These are phyloP conservation scores for Golubevia sp. DNA, from an alignment of 1,284 basidiomycete species.

Conservation along the genomic window DNA sequence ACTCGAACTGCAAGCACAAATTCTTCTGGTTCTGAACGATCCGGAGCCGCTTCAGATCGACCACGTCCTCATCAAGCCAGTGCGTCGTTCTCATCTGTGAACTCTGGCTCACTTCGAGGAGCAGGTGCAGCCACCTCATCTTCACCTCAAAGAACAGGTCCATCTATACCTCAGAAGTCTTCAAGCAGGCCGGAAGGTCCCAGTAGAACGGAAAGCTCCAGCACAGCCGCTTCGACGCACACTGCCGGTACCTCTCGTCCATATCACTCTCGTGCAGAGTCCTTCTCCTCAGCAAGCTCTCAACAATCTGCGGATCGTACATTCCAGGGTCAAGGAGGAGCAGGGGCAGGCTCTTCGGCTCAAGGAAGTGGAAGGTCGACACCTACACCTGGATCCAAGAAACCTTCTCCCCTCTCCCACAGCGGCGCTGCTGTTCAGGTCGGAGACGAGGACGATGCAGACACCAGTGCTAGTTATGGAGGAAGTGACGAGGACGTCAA, in stretches of 20 bases:
- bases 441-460: slow-evolving; percentile 33
- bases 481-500: slow-evolving; percentile 36
- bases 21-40: slow-evolving; percentile 12
- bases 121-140: neutral
- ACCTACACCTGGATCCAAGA: slow-evolving; percentile 14
- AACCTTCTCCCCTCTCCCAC: slow-evolving; percentile 44
- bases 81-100: slow-evolving; percentile 2
- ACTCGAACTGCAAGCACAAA: slow-evolving; percentile 27
- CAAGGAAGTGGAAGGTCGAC: neutral
- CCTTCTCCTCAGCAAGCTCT: slow-evolving; percentile 1
- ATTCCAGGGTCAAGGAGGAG: neutral
- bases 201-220: neutral
- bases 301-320: neutral
- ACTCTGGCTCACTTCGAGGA: slow-evolving; percentile 4
- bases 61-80: neutral
- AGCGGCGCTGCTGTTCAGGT: slow-evolving; percentile 5
- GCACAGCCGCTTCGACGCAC: neutral
- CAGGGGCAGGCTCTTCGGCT: slow-evolving; percentile 4
- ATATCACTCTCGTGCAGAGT: neutral
- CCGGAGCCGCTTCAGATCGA: slow-evolving; percentile 1
- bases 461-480: slow-evolving; percentile 25
- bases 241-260: neutral
- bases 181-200: neutral
- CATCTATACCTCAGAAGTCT: neutral
- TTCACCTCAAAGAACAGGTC: neutral